Evolutionary conservation across 257 asterid genomes (phyloP).

Genomic region (Solanum virginianum): DNA sequence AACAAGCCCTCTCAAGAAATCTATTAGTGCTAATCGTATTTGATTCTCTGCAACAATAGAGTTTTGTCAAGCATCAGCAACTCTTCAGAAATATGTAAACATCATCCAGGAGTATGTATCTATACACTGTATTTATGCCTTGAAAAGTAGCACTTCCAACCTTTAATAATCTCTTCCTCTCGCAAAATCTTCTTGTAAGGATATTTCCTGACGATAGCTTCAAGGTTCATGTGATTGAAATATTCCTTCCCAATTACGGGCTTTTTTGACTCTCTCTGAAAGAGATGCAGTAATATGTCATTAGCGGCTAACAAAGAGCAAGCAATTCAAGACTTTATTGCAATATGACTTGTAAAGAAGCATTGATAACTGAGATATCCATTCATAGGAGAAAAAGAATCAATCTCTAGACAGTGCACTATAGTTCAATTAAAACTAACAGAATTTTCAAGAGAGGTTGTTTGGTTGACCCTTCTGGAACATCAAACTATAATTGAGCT

Average conservation of each 20-base stretch:
- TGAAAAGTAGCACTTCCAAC: constrained; percentile 26
- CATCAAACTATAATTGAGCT: not conserved
- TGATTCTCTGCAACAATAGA: constrained; percentile 55
- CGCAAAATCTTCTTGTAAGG: constrained; percentile 73
- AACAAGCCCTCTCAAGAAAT: constrained; percentile 91
- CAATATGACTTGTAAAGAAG: not conserved
- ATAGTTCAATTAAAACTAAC: not conserved
- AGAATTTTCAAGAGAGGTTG: not conserved
- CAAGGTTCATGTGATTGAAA: constrained; percentile 83
- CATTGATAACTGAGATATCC: not conserved
- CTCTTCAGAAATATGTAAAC: constrained; percentile 4
- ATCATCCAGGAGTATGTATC: not conserved
- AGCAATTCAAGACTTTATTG: not conserved
- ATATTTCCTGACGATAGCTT: constrained; percentile 64
- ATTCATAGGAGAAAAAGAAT: not conserved
- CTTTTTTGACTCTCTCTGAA: constrained; percentile 79
- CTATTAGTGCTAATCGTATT: constrained; percentile 70
- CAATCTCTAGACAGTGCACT: not conserved
- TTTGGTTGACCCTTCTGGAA: not conserved
- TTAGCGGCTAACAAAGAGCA: not conserved
- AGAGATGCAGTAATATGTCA: not conserved
- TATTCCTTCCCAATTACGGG: constrained; percentile 95
- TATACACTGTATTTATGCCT: not conserved
- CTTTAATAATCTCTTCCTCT: constrained; percentile 65
- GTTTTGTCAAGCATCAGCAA: constrained; percentile 3